Percentiles rank a stretch among this genome's conserved stretches.
Conservation (phyloP, 345 rosid species). For the Theobroma cacao region DNA sequence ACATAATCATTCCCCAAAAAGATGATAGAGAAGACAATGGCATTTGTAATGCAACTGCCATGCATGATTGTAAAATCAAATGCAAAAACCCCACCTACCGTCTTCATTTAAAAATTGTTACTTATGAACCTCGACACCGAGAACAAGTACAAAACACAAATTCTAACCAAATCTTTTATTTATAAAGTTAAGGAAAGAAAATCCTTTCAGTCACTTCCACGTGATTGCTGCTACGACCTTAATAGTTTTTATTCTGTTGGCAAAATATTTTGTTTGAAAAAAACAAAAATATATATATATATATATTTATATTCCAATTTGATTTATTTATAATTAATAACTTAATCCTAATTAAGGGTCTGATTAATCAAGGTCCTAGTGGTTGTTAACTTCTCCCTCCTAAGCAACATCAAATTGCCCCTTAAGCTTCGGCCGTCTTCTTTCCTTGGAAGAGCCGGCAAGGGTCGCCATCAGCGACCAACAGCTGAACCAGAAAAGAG, state of each 20-base stretch:
- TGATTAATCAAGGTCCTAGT: not conserved
- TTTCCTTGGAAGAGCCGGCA: slow-evolving; percentile 27
- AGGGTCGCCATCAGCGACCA: slow-evolving; percentile 30
- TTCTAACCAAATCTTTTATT: slow-evolving; percentile 11
- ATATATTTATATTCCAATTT: too few species aligned
- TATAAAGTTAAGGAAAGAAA: not conserved
- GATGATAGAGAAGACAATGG: slow-evolving; percentile 38
- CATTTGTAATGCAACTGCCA: slow-evolving; percentile 20
- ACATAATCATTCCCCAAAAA: slow-evolving; percentile 20
- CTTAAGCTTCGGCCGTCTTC: not conserved
- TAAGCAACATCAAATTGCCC: not conserved
- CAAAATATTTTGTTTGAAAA: not conserved
- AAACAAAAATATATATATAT: too few species aligned
- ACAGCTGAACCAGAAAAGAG: slow-evolving; percentile 27
- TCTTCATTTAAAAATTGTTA: slow-evolving; percentile 13
- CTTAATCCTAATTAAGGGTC: not conserved
- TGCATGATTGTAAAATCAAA: slow-evolving; percentile 13
- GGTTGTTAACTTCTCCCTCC: not conserved
- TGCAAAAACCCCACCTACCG: slow-evolving; percentile 23
- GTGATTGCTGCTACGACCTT: slow-evolving; percentile 18
- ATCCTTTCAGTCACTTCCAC: slow-evolving; percentile 14
- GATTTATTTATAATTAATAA: not conserved
- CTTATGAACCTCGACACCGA: slow-evolving; percentile 12
- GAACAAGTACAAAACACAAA: slow-evolving; percentile 21
- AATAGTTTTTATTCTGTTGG: not conserved